Evolutionary conservation across 108 stramenopile species (phyloP).

Genomic region (Cyclostephanos tholiformis): DNA sequence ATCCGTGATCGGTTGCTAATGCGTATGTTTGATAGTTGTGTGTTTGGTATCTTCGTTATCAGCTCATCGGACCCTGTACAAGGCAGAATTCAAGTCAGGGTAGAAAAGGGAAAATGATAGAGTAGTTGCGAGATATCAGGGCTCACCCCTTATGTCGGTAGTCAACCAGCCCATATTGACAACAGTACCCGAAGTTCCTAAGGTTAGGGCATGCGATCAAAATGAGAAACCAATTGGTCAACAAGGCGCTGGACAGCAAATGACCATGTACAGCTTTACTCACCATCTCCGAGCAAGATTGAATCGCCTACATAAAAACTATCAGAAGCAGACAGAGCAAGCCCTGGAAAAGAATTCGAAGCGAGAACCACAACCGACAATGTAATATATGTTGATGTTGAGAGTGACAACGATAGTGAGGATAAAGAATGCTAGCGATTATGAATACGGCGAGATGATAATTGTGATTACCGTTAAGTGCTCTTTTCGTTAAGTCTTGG

Average conservation of each 20-base stretch:
- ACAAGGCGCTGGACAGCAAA: not conserved
- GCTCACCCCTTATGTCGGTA: constrained; percentile 43
- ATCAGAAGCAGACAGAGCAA: constrained; percentile 60
- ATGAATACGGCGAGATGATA: not conserved
- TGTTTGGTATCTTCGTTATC: constrained; percentile 61
- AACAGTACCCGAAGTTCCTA: constrained; percentile 57
- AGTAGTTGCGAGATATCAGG: not conserved
- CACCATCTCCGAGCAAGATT: constrained; percentile 65
- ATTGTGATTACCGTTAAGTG: constrained; percentile 43
- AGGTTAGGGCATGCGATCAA: not conserved
- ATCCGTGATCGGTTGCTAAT: constrained; percentile 58
- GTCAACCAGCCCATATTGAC: constrained; percentile 57
- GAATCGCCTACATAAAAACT: constrained; percentile 59
- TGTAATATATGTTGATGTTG: not conserved
- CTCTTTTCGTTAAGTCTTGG: constrained; percentile 48
- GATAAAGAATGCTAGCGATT: not conserved
- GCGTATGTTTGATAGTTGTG: constrained; percentile 51
- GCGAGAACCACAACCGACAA: not conserved
- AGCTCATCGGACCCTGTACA: constrained; percentile 48
- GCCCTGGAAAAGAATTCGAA: not conserved
- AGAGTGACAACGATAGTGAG: not conserved
- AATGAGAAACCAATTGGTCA: not conserved
- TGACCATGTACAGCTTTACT: not conserved
- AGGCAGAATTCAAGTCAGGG: not conserved
- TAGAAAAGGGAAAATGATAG: constrained; percentile 2